These are phyloP conservation scores for Yamadazyma sp. DNA, from an alignment of 805 yeast genomes.

Conservation along the genomic window DNA sequence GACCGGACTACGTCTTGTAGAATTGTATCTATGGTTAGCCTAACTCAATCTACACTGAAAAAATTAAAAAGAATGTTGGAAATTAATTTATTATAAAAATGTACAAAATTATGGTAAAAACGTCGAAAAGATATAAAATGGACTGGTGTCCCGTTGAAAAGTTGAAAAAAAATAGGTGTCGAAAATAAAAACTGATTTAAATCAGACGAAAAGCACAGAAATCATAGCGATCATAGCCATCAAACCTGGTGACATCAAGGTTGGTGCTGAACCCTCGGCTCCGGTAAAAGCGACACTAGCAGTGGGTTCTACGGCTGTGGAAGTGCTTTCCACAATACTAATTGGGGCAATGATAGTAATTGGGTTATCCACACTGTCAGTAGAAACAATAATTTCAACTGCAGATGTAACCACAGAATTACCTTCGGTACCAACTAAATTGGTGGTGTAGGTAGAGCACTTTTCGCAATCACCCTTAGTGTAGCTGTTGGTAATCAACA, in stretches of 20 bases:
- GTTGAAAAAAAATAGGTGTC: neutral
- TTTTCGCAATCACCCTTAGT: slow-evolving; percentile 5
- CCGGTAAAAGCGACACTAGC: neutral
- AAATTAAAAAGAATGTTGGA: neutral
- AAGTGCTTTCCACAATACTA: neutral
- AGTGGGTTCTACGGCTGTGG: neutral
- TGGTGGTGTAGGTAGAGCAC: slow-evolving; percentile 4
- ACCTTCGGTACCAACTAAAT: neutral
- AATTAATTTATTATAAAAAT: neutral
- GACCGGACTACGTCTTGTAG: too few relatives aligned
- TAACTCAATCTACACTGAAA: neutral
- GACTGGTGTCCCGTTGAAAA: neutral
- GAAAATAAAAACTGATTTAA: slow-evolving; percentile 1
- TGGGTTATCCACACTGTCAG: slow-evolving; percentile 5
- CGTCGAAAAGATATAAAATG: neutral
- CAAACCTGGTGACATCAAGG: slow-evolving; percentile 3
- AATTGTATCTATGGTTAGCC: neutral
- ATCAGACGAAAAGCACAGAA: slow-evolving; percentile 6
- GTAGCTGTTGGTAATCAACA: slow-evolving; percentile 1
- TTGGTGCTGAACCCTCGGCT: slow-evolving; percentile 4
- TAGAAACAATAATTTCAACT: slow-evolving; percentile 3
- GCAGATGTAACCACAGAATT: neutral
- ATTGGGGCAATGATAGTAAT: slow-evolving; percentile 5
- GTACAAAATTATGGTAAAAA: neutral
- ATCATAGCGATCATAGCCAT: slow-evolving; percentile 8